Percentiles rank a stretch among this genome's conserved stretches.
Evolutionary conservation across 495 filamentous ascomycete genomes (phyloP).

Genomic region (Ramalina intermedia): DNA sequence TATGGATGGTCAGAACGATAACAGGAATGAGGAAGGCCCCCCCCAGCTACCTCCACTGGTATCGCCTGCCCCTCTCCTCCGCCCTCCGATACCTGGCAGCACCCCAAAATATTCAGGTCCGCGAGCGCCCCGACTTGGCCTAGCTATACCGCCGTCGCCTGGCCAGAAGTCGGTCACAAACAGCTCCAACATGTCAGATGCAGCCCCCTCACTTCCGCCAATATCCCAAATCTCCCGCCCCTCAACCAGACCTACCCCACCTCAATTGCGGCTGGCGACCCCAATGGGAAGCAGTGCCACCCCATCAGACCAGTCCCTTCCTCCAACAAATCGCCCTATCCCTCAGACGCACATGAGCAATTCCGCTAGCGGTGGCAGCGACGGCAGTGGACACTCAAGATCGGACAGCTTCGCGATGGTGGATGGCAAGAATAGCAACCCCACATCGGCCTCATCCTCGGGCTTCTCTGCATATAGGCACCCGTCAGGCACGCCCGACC

Average conservation of each 20-base stretch:
- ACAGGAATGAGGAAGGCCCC: not conserved
- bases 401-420: slow-evolving; percentile 61
- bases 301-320: slow-evolving; percentile 42
- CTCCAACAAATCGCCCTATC: slow-evolving; percentile 35
- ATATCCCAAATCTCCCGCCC: slow-evolving; percentile 25
- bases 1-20: not conserved
- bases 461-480: slow-evolving; percentile 51
- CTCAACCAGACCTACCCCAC: slow-evolving; percentile 41
- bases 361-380: slow-evolving; percentile 45
- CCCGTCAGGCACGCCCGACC: slow-evolving; percentile 58
- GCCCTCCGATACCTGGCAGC: slow-evolving; percentile 66
- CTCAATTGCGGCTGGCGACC: slow-evolving; percentile 65
- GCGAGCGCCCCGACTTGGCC: slow-evolving; percentile 63
- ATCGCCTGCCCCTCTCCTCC: slow-evolving; percentile 62
- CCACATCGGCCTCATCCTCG: slow-evolving; percentile 71
- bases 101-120: slow-evolving; percentile 42
- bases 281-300: slow-evolving; percentile 63
- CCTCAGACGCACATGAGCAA: slow-evolving; percentile 29
- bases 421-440: slow-evolving; percentile 58
- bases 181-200: slow-evolving; percentile 20
- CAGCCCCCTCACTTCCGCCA: slow-evolving; percentile 17
- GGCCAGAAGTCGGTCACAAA: slow-evolving; percentile 52
- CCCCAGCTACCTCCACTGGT: slow-evolving; percentile 40
- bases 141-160: slow-evolving; percentile 77
- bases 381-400: slow-evolving; percentile 59